Conservation (phyloP, 176 grass and related monocot species). For the Oryza officinalis region DNA sequence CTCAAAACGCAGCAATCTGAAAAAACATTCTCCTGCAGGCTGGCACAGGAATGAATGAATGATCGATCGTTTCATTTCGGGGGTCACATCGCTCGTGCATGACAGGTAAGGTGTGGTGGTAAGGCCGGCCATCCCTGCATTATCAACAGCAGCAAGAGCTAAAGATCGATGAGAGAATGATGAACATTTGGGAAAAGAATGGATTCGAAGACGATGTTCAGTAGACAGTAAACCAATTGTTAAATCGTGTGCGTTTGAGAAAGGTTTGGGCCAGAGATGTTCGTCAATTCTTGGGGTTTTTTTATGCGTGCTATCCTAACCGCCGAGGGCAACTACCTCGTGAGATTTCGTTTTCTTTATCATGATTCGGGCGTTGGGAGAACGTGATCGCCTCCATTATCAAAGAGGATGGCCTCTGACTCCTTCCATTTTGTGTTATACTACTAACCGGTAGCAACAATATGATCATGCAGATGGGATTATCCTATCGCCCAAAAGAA, state of each 20-base stretch:
- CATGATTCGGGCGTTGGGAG: neutral
- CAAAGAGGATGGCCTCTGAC: neutral
- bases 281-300: neutral
- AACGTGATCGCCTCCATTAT: constrained; percentile 10
- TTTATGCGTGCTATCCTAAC: constrained; percentile 16
- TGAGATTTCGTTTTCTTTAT: constrained; percentile 22
- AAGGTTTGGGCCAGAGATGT: neutral
- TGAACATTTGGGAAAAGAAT: constrained; percentile 25
- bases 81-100: constrained; percentile 29
- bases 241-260: neutral
- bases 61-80: neutral
- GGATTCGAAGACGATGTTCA: constrained; percentile 1
- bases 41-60: constrained; percentile 27
- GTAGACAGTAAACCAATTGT: neutral
- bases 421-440: neutral
- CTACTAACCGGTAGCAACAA: neutral
- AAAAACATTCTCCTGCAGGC: constrained; percentile 47
- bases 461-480: neutral
- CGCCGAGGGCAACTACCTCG: constrained; percentile 17
- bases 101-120: constrained; percentile 40
- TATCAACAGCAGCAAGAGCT: neutral
- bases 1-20: neutral
- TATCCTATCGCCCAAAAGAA: neutral
- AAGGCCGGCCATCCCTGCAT: neutral
- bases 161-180: constrained; percentile 29